Evolutionary conservation across 768 basidiomycete species (phyloP).

Genomic region (Cystobasidium onofrii): DNA sequence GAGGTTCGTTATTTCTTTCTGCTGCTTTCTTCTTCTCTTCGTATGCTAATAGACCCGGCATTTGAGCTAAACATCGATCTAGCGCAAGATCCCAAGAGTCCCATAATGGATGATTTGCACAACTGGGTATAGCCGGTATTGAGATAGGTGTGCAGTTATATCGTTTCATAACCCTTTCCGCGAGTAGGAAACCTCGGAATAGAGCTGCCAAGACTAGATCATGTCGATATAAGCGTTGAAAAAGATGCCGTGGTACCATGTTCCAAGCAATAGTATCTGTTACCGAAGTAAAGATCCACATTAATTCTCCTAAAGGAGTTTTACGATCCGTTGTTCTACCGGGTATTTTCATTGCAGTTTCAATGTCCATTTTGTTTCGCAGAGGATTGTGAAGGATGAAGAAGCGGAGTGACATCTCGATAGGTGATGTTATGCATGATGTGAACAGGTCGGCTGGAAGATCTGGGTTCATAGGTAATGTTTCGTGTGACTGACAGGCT

Average conservation of each 20-base stretch:
- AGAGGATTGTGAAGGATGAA: constrained; percentile 81
- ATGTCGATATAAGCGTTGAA: constrained; percentile 86
- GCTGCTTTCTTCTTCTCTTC: constrained; percentile 42
- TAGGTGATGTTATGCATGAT: constrained; percentile 92
- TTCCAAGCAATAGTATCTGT: constrained; percentile 99
- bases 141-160: constrained; percentile 96
- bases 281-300: constrained; percentile 98
- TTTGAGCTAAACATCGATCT: constrained; percentile 81
- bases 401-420: constrained; percentile 91
- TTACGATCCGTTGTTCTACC: constrained; percentile 94
- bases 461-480: constrained; percentile 87
- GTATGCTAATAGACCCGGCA: constrained; percentile 65
- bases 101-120: constrained; percentile 96
- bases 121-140: constrained; percentile 78
- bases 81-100: constrained; percentile 96
- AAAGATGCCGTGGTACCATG: constrained; percentile 83
- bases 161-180: constrained; percentile 94
- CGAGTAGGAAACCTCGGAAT: constrained; percentile 93
- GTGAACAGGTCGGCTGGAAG: constrained; percentile 97
- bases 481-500: constrained; percentile 83
- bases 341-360: constrained; percentile 89
- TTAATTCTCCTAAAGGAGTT: constrained; percentile 94
- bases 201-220: constrained; percentile 91
- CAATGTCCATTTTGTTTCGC: constrained; percentile 67
- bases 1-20: constrained; percentile 29